Evolutionary conservation across 176 grass and related monocot genomes (phyloP), one percentile per base, ranked within the genome.

Genomic region (Eragrostis nindensis): DNA sequence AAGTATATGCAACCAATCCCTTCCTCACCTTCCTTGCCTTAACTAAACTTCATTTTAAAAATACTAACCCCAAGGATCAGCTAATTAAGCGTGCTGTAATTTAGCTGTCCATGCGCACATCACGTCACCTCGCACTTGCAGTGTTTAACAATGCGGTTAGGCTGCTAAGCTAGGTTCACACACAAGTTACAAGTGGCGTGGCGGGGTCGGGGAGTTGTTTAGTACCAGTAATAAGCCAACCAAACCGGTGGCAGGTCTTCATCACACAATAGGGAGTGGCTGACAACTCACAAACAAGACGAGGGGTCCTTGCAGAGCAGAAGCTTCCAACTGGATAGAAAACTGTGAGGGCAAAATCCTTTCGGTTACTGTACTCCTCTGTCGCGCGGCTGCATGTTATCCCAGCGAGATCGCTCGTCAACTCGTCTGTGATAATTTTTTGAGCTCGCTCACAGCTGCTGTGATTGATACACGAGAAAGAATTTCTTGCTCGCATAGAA

Each of bases 161-260:
- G 60, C 10, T 67, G 45, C 21, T 42, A 7, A 7, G 45, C 7
- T 76, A 76, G 57, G 68, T 45, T 61, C 21, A 32, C 66, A 30
- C 39, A 62, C 30, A 32, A 36, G 45, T 19, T 24, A 56, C 68
- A 38, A 66, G 26, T 57, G 71, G 78, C 78, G 27, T 27, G 11
- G 0, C 7, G 40, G 21, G 4, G 48, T n/a, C n/a, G n/a, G n/a
- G n/a, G n/a, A 15, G 13, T 73, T 56, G 56, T 71, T 71, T 81
- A 75, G 19, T 24, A 8, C 8, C 11, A 1, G 9, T 47, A 2
- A 4, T 27, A 61, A 26, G 48, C 13, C 6, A 52, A 69, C 16
- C 12, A 39, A 25, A 24, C 75, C 29, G 61, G 68, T 88, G 81
- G 45, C 30, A 32, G 50, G 86, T 88, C 75, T 2, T 49, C 61